phyloP scores from a whole-genome alignment of 2,329 filamentous ascomycete genomes.

The Stagonosporopsis tanaceti region DNA sequence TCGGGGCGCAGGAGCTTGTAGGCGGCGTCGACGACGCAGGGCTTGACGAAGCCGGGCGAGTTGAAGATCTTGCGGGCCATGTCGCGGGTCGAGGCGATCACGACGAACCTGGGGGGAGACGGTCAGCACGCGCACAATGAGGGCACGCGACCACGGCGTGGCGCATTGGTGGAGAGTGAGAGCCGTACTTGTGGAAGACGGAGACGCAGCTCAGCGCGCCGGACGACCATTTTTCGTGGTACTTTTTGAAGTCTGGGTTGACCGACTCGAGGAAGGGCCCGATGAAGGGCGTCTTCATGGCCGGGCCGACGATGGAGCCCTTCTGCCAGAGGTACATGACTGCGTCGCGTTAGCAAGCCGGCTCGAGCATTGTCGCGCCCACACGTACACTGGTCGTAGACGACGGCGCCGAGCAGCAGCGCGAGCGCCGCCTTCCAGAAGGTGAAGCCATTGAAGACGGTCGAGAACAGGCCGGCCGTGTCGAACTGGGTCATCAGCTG shows the following conservation, averaged over 20 bases:
- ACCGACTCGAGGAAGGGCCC: conserved; percentile 95
- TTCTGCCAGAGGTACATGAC: conserved; percentile 58
- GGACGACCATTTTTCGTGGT: conserved; percentile 90
- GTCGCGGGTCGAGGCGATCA: conserved; percentile 93
- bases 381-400: conserved; percentile 90
- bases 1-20: conserved; percentile 89
- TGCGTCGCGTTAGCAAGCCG: conserved; percentile 52
- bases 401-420: conserved; percentile 73
- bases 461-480: conserved; percentile 40
- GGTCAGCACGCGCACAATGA: conserved; percentile 23
- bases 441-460: conserved; percentile 42
- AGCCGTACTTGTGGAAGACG: conserved; percentile 91
- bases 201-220: conserved; percentile 95
- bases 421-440: conserved; percentile 59
- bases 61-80: conserved; percentile 98
- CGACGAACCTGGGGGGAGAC: conserved; percentile 77
- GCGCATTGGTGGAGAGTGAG: background rate
- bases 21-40: conserved; percentile 93
- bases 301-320: conserved; percentile 56
- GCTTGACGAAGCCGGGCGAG: conserved; percentile 89
- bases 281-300: conserved; percentile 63
- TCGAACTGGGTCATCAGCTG: conserved; percentile 43
- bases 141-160: conserved; percentile 9
- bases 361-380: background rate
- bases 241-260: conserved; percentile 89